Percentiles rank a stretch among this genome's conserved stretches.
These are phyloP conservation scores for carrot (Daucus carota) DNA, from an alignment of 129 eudicot species.

Conservation along the genomic window DNA sequence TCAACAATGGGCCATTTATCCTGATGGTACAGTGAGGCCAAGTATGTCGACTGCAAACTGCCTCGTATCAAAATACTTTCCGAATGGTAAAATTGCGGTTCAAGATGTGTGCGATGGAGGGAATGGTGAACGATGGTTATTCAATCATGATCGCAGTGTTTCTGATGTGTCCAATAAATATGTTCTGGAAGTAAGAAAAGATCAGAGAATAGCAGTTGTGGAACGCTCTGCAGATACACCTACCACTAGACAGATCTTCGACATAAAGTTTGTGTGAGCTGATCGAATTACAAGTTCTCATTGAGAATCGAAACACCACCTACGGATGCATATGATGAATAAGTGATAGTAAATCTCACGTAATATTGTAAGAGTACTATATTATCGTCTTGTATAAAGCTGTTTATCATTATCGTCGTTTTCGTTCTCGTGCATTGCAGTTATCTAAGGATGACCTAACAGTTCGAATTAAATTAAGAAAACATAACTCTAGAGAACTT, in stretches of 20 bases:
- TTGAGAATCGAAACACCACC: too few species aligned
- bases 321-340: too few species aligned
- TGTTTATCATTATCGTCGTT: too few species aligned
- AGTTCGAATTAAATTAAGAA: too few species aligned
- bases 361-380: too few species aligned
- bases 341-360: too few species aligned
- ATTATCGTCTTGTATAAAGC: too few species aligned
- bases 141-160: background rate
- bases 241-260: background rate
- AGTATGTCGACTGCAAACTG: background rate
- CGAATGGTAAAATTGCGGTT: background rate
- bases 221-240: background rate
- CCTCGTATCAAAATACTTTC: background rate
- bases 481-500: too few species aligned
- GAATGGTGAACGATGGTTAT: background rate
- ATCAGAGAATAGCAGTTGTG: background rate
- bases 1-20: background rate
- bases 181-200: background rate
- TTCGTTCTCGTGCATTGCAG: too few species aligned
- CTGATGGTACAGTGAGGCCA: background rate
- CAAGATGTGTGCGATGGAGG: background rate
- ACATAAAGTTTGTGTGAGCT: background rate
- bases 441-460: too few species aligned
- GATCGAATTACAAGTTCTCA: background rate
- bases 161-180: background rate